phyloP scores from a whole-genome alignment of 306 rosid species.

The Malus orientalis region DNA sequence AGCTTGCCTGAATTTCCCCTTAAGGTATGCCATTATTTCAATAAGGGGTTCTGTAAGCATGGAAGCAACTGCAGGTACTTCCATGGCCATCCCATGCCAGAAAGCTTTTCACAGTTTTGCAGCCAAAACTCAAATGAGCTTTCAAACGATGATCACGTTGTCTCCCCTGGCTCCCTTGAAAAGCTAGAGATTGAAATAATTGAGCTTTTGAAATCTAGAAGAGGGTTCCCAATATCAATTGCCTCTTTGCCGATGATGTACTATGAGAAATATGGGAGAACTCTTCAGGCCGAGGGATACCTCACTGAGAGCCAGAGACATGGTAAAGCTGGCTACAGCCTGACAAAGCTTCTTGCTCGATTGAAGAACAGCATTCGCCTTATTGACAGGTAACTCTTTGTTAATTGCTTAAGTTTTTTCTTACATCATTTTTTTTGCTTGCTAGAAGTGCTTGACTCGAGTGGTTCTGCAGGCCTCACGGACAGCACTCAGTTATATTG shows the following conservation, averaged over 20 bases:
- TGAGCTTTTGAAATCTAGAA: conserved; percentile 37
- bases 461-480: conserved; percentile 35
- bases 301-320: conserved; percentile 43
- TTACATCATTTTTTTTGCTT: not conserved
- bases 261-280: conserved; percentile 32
- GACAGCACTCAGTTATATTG: conserved; percentile 38
- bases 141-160: conserved; percentile 14
- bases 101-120: conserved; percentile 19
- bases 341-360: conserved; percentile 41
- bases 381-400: conserved; percentile 30
- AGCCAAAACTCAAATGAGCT: conserved; percentile 14
- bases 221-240: conserved; percentile 35
- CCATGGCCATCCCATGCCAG: conserved; percentile 24
- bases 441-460: not conserved
- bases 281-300: conserved; percentile 42
- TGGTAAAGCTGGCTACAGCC: conserved; percentile 40
- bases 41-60: conserved; percentile 44
- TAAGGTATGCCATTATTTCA: conserved; percentile 38
- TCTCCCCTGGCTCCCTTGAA: conserved; percentile 28
- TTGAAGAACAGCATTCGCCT: conserved; percentile 36
- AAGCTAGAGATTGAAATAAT: conserved; percentile 33
- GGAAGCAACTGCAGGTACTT: conserved; percentile 39
- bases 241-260: conserved; percentile 43
- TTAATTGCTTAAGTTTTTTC: not conserved
- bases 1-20: conserved; percentile 35